Evolutionary conservation across 805 yeast genomes (phyloP), one percentile per base, ranked within the genome.

Genomic region (Teunomyces barrocoloradensis): DNA sequence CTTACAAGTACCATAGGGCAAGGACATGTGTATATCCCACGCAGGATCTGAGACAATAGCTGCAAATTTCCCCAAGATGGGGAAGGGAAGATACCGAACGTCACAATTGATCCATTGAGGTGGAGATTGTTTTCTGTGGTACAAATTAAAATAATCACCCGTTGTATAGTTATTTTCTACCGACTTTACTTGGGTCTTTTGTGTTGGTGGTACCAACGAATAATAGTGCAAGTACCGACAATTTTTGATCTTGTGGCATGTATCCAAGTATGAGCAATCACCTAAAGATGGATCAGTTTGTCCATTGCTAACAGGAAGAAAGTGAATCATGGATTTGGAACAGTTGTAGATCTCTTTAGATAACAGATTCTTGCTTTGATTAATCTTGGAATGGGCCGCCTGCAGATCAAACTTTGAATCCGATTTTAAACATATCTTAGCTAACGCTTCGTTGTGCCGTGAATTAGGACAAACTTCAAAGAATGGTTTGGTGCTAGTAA

Each of bases 11-110:
- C 89, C 87, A 62, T 85, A 84, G 4, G 89, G 89, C 49, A 81
- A 64, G 46, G 87, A 85, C 91, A 88, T 90, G 67, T 91, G 97
- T 53, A 91, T 91, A 53, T 89, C 91, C 98, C 98, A 91, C 6
- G 97, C 94, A 3, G 97, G 97, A 64, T 91, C 98, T 0, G 96
- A 92, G 46, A 92, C 80, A 10, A 91, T 82, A 2, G 84, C 89
- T 34, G 78, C 90, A 68, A 87, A 87, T 66, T 85, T 82, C 2
- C 97, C 97, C 47, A 91, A 65, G 5, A 80, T 68, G 18, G 63
- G 68, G 57, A 92, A 82, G 54, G 92, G 90, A 47, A 91, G 73
- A 43, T 78, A 73, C 29, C 89, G 73, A 15, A 91, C 83, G 65
- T 91, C 96, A 63, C 96, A 89, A 47, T 81, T 79, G 50, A 91